A percentile compares a stretch with the other conserved stretches of the same genome.
Conservation (phyloP, 139 green algal genomes). For the Medakamo hakoo region DNA sequence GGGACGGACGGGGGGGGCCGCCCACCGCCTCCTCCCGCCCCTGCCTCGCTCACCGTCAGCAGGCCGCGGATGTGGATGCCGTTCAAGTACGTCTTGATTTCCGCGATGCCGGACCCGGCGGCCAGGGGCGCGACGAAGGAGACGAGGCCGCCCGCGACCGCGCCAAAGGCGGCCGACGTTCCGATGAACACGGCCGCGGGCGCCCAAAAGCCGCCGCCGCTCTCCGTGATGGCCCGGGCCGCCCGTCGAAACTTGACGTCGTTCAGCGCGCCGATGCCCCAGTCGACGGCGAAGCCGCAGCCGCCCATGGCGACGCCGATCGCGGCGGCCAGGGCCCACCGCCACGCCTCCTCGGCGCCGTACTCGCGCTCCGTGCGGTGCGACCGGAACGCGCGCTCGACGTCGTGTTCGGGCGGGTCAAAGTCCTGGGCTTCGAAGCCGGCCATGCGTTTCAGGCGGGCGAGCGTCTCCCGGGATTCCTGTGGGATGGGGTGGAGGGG, state of each 20-base stretch:
- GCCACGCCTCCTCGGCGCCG: constrained; percentile 2
- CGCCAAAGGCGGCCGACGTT: constrained; percentile 14
- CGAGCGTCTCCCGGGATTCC: constrained; percentile 22
- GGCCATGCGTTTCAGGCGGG: constrained; percentile 22
- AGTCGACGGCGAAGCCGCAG: constrained; percentile 35
- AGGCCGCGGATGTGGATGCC: constrained; percentile 47
- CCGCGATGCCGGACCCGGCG: constrained; percentile 50
- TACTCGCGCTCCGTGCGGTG: constrained; percentile 9
- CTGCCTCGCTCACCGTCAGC: constrained; percentile 11
- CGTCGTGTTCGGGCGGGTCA: constrained; percentile 14
- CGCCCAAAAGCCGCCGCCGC: constrained; percentile 9
- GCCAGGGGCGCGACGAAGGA: constrained; percentile 42
- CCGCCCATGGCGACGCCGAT: constrained; percentile 37
- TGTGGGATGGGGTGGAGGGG: too few species aligned
- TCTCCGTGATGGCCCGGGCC: constrained; percentile 5
- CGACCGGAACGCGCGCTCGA: constrained; percentile 11
- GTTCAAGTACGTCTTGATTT: constrained; percentile 68
- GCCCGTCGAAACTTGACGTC: constrained; percentile 21
- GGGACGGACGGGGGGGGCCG: too few species aligned
- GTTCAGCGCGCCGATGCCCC: constrained; percentile 26
- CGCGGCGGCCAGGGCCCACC: constrained; percentile 19
- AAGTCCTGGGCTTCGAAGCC: constrained; percentile 30
- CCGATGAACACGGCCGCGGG: constrained; percentile 8
- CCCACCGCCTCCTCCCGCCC: not conserved
- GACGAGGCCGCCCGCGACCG: constrained; percentile 29